These are phyloP conservation scores for Macrophomina phaseolina DNA, from an alignment of 2,329 filamentous ascomycete species.

Conservation along the genomic window DNA sequence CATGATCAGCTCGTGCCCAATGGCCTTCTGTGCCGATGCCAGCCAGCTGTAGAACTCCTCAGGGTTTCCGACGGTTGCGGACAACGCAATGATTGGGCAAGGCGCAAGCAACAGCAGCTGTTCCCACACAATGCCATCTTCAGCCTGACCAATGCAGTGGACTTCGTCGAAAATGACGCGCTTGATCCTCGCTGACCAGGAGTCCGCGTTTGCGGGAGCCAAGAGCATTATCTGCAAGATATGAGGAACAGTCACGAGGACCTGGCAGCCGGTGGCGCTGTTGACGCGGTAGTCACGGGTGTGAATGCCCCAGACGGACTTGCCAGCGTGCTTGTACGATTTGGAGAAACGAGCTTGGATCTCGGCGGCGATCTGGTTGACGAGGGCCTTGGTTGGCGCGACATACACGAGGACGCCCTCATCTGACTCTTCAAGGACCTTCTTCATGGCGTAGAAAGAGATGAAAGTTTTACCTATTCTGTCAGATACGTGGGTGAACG, in stretches of 20 bases:
- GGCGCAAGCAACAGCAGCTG: conserved; percentile 75
- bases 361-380: conserved; percentile 84
- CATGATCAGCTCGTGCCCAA: conserved; percentile 69
- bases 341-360: conserved; percentile 77
- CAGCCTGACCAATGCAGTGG: conserved; percentile 77
- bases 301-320: conserved; percentile 79
- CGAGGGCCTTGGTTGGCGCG: conserved; percentile 79
- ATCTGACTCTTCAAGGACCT: conserved; percentile 70
- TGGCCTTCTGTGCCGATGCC: conserved; percentile 64
- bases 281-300: conserved; percentile 78
- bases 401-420: conserved; percentile 78
- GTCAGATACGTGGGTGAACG: no score
- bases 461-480: conserved; percentile 72
- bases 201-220: conserved; percentile 66
- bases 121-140: conserved; percentile 80
- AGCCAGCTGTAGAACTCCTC: conserved; percentile 74
- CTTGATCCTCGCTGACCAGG: conserved; percentile 71
- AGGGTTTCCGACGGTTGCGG: conserved; percentile 80
- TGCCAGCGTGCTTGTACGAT: conserved; percentile 62
- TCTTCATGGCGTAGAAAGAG: conserved; percentile 83
- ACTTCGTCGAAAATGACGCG: conserved; percentile 85
- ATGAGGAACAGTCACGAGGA: conserved; percentile 78
- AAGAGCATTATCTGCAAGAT: conserved; percentile 80
- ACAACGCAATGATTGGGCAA: conserved; percentile 79
- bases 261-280: conserved; percentile 72